Conservation (phyloP, 345 rosid species). For the Euphorbia tirucalli region DNA sequence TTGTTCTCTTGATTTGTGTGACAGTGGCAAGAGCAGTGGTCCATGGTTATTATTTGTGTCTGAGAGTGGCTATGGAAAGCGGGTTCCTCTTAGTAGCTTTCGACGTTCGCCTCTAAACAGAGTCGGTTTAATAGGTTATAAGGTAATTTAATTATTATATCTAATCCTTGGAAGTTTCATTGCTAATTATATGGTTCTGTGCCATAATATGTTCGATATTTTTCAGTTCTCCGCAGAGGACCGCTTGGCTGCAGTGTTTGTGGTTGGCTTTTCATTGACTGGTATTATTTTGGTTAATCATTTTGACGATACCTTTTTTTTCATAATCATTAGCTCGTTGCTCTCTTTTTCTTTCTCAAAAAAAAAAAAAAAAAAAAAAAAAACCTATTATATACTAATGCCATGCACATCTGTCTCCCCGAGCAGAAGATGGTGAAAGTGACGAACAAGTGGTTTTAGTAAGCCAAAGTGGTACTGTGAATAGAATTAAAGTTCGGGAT, state of each 20-base stretch:
- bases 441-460: slow-evolving; percentile 93
- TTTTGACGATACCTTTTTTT: not conserved
- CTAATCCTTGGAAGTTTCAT: not conserved
- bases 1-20: slow-evolving; percentile 6
- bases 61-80: slow-evolving; percentile 88
- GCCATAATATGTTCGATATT: not conserved
- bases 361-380: too few species aligned
- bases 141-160: slow-evolving; percentile 43
- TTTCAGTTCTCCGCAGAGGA: slow-evolving; percentile 76
- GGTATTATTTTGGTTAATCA: slow-evolving; percentile 41
- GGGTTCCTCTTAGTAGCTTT: slow-evolving; percentile 85
- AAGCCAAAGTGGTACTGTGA: slow-evolving; percentile 90
- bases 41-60: slow-evolving; percentile 91
- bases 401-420: slow-evolving; percentile 8
- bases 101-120: slow-evolving; percentile 55
- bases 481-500: slow-evolving; percentile 87
- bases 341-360: too few species aligned
- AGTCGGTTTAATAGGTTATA: slow-evolving; percentile 78
- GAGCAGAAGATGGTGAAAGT: slow-evolving; percentile 82
- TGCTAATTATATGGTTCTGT: not conserved
- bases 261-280: slow-evolving; percentile 80
- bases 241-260: slow-evolving; percentile 76
- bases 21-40: slow-evolving; percentile 47
- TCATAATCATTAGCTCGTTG: too few species aligned
- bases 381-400: slow-evolving; percentile 2